Evolutionary conservation across 2,329 filamentous ascomycete genomes (phyloP).

Genomic region (Bipolaris zeicola): DNA sequence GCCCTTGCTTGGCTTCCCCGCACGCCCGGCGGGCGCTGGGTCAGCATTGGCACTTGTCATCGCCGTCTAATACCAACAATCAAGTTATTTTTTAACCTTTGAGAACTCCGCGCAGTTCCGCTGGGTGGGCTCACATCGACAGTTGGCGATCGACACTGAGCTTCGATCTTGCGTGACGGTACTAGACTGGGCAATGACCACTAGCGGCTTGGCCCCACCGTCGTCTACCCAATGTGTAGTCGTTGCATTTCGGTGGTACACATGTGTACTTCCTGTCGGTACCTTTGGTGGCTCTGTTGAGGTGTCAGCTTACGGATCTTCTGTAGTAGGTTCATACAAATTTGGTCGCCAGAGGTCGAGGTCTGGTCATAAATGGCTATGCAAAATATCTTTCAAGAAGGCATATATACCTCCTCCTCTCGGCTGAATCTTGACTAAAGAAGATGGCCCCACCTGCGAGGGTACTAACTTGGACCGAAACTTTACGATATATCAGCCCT

Average conservation of each 20-base stretch:
- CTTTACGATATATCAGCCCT: background rate
- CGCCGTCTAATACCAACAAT: background rate
- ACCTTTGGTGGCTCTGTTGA: background rate
- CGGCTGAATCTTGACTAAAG: background rate
- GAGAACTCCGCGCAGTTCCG: conserved; percentile 2
- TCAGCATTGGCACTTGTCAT: conserved; percentile 4
- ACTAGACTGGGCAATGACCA: conserved; percentile 21
- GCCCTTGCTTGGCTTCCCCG: conserved; percentile 14
- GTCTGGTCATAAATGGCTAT: too few relatives aligned
- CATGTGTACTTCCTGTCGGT: too few relatives aligned
- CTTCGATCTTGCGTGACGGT: conserved; percentile 14
- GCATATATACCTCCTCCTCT: background rate
- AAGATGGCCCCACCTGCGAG: background rate
- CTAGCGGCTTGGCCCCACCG: conserved; percentile 18
- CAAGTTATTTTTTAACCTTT: background rate
- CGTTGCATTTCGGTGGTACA: background rate
- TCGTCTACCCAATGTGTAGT: background rate
- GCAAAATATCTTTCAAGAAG: too few relatives aligned
- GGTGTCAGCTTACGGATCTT: background rate
- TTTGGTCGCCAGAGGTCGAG: background rate
- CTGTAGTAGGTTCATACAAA: background rate
- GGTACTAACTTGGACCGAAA: background rate
- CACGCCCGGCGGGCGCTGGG: background rate
- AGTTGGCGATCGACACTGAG: conserved; percentile 9
- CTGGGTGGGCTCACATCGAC: conserved; percentile 10